Conservation (phyloP, 148 eudicot species). For the Mesembryanthemum crystallinum region DNA sequence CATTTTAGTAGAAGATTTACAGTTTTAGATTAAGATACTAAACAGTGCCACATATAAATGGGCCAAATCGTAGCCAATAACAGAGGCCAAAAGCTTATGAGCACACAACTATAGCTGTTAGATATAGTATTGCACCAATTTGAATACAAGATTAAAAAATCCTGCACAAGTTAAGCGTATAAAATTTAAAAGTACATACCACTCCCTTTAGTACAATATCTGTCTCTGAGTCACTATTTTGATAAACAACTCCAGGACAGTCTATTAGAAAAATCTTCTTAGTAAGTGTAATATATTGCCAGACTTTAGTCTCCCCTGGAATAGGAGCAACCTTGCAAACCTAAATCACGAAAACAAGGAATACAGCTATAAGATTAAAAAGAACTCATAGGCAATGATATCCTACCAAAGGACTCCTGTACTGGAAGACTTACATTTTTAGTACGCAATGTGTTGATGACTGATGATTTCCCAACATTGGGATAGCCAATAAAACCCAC, state of each 20-base stretch:
- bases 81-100: neutral
- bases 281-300: constrained; percentile 92
- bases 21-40: neutral
- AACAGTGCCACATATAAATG: neutral
- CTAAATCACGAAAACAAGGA: constrained; percentile 24
- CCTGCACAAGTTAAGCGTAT: neutral
- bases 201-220: constrained; percentile 97
- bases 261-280: constrained; percentile 83
- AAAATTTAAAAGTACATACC: constrained; percentile 53
- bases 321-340: constrained; percentile 96
- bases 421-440: constrained; percentile 57
- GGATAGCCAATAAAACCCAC: constrained; percentile 97
- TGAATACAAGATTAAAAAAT: neutral
- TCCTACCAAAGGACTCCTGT: neutral
- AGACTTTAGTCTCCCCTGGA: constrained; percentile 98
- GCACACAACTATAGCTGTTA: neutral
- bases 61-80: neutral
- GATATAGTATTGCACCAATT: too few relatives aligned
- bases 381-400: neutral
- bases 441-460: constrained; percentile 80
- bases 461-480: constrained; percentile 94
- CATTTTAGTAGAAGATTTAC: neutral
- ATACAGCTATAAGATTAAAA: neutral
- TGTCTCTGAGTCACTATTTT: constrained; percentile 67
- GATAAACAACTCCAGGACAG: constrained; percentile 96